These are phyloP conservation scores for Mitragyna speciosa DNA, from an alignment of 257 asterid genomes.

Conservation along the genomic window DNA sequence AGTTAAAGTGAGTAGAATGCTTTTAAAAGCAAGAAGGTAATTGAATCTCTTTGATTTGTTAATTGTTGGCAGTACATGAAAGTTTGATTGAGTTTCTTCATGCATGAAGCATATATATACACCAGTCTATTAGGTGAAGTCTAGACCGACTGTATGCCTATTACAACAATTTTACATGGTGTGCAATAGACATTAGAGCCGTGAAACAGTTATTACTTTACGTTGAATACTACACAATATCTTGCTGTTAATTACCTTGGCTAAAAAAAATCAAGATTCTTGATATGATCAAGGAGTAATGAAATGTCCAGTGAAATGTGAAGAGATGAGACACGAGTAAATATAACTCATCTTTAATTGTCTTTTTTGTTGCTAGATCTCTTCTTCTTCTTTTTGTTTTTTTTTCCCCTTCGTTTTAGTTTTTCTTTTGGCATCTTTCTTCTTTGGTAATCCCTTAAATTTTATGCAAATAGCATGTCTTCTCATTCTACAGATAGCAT, in stretches of 20 bases:
- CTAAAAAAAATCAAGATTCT: background rate
- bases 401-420: background rate
- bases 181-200: background rate
- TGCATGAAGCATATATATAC: background rate
- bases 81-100: background rate
- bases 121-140: background rate
- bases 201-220: background rate
- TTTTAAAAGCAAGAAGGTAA: background rate
- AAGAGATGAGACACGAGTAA: background rate
- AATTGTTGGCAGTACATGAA: background rate
- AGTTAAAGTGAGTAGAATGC: background rate
- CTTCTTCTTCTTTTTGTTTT: background rate
- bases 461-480: too few species aligned
- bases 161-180: background rate
- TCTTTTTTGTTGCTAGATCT: background rate
- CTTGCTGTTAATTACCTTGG: background rate
- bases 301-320: background rate
- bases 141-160: background rate
- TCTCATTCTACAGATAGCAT: background rate
- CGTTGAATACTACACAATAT: background rate
- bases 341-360: background rate
- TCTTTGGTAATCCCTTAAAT: background rate
- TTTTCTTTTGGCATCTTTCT: background rate
- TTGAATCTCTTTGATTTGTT: constrained; percentile 1
- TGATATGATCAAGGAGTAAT: background rate